Percentiles rank a stretch among this genome's conserved stretches.
These are phyloP conservation scores for Plasmodium chabaudi DNA, from an alignment of 169 alveolate genomes.

Conservation along the genomic window DNA sequence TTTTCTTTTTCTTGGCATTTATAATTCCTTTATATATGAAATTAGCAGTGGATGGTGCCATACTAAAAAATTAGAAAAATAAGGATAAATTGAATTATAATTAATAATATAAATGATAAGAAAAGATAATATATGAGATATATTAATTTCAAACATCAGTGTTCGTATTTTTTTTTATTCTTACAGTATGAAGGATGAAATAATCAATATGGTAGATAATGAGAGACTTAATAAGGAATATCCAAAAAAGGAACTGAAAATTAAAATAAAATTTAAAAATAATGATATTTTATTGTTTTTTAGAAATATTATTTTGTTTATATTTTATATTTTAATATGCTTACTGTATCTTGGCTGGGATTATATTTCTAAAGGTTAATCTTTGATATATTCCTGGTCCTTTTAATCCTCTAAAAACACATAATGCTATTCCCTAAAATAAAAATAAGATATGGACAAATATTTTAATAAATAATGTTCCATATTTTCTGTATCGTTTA, in stretches of 20 bases:
- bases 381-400: conserved; percentile 29
- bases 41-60: conserved; percentile 22
- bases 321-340: conserved; percentile 14
- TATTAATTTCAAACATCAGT: background rate
- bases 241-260: conserved; percentile 15
- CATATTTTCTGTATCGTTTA: background rate
- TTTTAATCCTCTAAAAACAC: conserved; percentile 56
- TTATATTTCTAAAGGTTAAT: conserved; percentile 15
- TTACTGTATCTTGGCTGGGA: conserved; percentile 37
- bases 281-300: background rate
- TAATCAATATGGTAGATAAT: conserved; percentile 6
- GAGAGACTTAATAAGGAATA: conserved; percentile 18
- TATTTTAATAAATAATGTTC: background rate
- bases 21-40: conserved; percentile 43
- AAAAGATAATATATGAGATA: too few relatives aligned
- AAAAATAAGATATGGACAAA: conserved; percentile 1
- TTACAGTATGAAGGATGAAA: conserved; percentile 33
- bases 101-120: background rate
- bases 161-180: conserved; percentile 10
- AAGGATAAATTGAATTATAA: background rate
- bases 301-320: background rate
- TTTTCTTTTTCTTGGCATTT: conserved; percentile 53
- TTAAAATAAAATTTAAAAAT: conserved; percentile 1
- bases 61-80: conserved; percentile 12
- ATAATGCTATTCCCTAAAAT: conserved; percentile 34